Conservation (phyloP, 176 grass and related monocot species). For the Neostapfia colusana region DNA sequence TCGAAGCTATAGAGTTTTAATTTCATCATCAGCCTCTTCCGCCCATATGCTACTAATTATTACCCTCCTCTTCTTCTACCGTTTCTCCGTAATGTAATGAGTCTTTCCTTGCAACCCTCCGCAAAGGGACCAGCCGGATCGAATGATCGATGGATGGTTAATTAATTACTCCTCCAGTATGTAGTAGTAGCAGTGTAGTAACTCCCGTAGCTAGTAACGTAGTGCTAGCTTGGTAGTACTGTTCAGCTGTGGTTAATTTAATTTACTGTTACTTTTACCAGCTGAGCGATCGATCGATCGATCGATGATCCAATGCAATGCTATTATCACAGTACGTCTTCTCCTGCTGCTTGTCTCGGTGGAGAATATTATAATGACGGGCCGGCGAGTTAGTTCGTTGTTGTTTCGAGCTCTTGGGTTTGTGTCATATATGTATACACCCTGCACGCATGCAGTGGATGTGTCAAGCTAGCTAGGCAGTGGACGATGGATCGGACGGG, state of each 20-base stretch:
- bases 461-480: too few relatives aligned
- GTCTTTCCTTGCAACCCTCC: conserved; percentile 22
- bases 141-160: conserved; percentile 10
- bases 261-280: conserved; percentile 4
- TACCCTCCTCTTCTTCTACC: conserved; percentile 9
- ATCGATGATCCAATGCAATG: too few relatives aligned
- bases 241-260: conserved; percentile 24
- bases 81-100: conserved; percentile 17
- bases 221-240: conserved; percentile 12
- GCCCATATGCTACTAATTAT: conserved; percentile 27
- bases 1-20: conserved; percentile 38
- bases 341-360: too few relatives aligned
- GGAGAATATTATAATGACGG: too few relatives aligned
- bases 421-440: too few relatives aligned
- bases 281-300: too few relatives aligned
- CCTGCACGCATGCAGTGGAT: too few relatives aligned
- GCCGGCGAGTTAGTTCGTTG: too few relatives aligned
- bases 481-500: too few relatives aligned
- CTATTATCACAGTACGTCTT: too few relatives aligned
- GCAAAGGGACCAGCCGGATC: neutral
- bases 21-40: conserved; percentile 7
- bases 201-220: neutral
- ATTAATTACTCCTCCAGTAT: conserved; percentile 2
- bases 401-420: too few relatives aligned
- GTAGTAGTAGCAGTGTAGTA: neutral